Evolutionary conservation across 75 land plant genomes (phyloP), one percentile per base, ranked within the genome.

Genomic region (Pseudotsuga menziesii): DNA sequence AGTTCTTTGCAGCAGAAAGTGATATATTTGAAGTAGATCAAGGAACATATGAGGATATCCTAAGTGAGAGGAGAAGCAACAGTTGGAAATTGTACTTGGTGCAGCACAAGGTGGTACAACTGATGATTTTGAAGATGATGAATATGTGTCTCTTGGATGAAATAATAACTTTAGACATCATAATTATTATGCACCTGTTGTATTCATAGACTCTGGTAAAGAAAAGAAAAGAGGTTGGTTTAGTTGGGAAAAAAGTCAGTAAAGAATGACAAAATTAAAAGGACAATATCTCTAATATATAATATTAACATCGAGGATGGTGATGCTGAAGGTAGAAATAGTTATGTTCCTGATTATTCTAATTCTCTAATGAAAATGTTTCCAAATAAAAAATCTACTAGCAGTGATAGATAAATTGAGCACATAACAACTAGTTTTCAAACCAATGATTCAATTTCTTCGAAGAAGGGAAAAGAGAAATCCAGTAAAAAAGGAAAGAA

Each of bases 381-480:
- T 52, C 82, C 87, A 39, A 87, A 79, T 81, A 73, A 82, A 60
- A 77, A 73, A 22, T 77, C 78, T 36, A 80, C 73, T 79, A 78
- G 79, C 64, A 79, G 85, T 67, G 75, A 80, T n/a, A 87, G 74
- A 36, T 36, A 73, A 25, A 20, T 19, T 48, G 7, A 35, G 48
- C 44, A 20, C 48, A n/a, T 8, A 2, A 69, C 52, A 8, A 11
- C 57, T 16, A 6, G 25, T 23, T 61, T 61, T 35, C 26, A 52
- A 1, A 80, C 44, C 52, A 87, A 84, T 4, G 80, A 78, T 48
- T n/a, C 26, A 22, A 81, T 60, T 20, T 88, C 87, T 73, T 36
- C 5, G 36, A 90, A 80, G 78, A 90, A 84, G 81, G 90, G 85
- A 57, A 88, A 88, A 72, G 92, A 88, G 29, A 88, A 85, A 79